Conservation (phyloP, 768 basidiomycete species). For the Coprinopsis marcescibilis region DNA sequence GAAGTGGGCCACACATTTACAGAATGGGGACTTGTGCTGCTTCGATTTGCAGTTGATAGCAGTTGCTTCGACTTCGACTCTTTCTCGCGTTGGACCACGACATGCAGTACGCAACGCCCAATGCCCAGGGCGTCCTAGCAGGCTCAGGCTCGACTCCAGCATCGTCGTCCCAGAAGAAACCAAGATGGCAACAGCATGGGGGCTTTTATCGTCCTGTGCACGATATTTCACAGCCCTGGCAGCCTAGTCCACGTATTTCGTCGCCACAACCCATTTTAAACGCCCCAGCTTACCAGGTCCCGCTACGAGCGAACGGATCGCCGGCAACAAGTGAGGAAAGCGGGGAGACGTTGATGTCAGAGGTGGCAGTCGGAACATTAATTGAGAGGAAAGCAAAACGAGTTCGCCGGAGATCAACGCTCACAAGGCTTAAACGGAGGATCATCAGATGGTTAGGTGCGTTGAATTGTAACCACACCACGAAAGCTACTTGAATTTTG, state of each 20-base stretch:
- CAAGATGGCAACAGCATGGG: constrained; percentile 19
- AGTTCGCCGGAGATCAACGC: background rate
- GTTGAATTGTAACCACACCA: no score
- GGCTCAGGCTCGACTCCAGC: no score
- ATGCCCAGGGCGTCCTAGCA: no score
- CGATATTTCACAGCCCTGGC: constrained; percentile 22
- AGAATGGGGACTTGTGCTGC: background rate
- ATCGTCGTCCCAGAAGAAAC: background rate
- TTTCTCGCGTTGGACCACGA: background rate
- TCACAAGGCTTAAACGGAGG: background rate
- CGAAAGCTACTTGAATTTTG: no score
- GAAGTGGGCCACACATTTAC: background rate
- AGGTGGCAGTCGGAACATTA: background rate
- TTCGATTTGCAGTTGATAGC: background rate
- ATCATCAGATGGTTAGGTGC: background rate
- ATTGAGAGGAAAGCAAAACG: background rate
- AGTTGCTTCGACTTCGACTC: background rate
- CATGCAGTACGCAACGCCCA: background rate
- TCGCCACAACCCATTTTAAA: constrained; percentile 18
- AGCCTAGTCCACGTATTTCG: constrained; percentile 17
- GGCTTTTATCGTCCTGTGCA: constrained; percentile 24
- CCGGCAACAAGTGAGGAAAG: constrained; percentile 2
- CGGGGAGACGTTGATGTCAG: background rate
- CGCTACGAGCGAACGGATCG: background rate
- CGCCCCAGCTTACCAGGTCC: constrained; percentile 18